Evolutionary conservation across 352 stramenopile species (phyloP).

Genomic region (Phytophthora cactorum): DNA sequence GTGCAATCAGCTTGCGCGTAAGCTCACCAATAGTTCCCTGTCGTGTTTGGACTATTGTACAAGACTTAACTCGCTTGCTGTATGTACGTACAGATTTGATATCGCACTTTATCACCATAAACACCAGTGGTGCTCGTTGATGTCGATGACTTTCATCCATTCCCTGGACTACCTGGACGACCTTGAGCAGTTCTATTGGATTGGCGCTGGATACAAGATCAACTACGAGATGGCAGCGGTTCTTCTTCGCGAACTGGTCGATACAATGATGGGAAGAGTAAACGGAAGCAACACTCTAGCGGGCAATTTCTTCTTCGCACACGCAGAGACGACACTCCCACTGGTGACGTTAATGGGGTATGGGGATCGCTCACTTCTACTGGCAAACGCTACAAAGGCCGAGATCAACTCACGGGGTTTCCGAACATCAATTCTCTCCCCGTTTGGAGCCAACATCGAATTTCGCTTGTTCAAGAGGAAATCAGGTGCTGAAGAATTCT

Average conservation of each 20-base stretch:
- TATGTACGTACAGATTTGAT: constrained; percentile 42
- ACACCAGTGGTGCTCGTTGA: constrained; percentile 52
- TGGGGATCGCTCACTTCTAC: constrained; percentile 33
- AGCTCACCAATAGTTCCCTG: not conserved
- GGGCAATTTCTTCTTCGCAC: constrained; percentile 58
- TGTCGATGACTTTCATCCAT: constrained; percentile 33
- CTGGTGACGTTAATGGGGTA: constrained; percentile 60
- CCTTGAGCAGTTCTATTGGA: constrained; percentile 55
- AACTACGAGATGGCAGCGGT: constrained; percentile 61
- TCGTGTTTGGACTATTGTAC: not conserved
- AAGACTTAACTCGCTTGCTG: not conserved
- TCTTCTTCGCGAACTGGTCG: constrained; percentile 44
- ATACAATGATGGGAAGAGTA: constrained; percentile 28
- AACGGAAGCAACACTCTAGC: constrained; percentile 9
- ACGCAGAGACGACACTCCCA: constrained; percentile 63
- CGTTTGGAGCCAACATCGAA: constrained; percentile 58
- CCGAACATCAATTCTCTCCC: constrained; percentile 45
- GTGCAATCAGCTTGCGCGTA: constrained; percentile 59
- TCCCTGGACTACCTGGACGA: constrained; percentile 55
- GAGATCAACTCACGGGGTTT: constrained; percentile 45
- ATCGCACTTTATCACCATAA: constrained; percentile 51
- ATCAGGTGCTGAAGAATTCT: constrained; percentile 14
- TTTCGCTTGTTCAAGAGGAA: constrained; percentile 49
- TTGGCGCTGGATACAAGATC: constrained; percentile 49
- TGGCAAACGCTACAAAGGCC: constrained; percentile 32